These are phyloP conservation scores for Scutellaria minor DNA, from an alignment of 257 asterid species.

Conservation along the genomic window DNA sequence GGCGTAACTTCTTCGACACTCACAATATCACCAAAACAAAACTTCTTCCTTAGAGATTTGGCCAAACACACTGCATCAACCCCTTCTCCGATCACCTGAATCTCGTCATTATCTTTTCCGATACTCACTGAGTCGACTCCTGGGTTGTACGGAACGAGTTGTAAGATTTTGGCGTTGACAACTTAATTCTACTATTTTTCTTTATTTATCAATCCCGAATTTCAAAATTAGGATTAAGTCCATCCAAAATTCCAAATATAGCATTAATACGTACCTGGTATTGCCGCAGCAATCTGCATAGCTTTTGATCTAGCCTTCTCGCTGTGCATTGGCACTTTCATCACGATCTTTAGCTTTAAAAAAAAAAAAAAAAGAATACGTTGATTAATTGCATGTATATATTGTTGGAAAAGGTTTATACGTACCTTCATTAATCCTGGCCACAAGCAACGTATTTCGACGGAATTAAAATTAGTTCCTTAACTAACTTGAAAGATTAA, in stretches of 20 bases:
- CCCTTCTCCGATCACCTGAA: conserved; percentile 49
- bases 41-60: conserved; percentile 41
- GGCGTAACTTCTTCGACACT: conserved; percentile 32
- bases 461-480: too few species aligned
- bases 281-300: conserved; percentile 33
- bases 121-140: conserved; percentile 42
- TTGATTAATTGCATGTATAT: too few species aligned
- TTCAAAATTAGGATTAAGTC: too few species aligned
- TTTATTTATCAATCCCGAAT: too few species aligned
- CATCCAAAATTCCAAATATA: too few species aligned
- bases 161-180: too few species aligned
- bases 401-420: too few species aligned
- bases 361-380: too few species aligned
- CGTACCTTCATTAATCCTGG: too few species aligned
- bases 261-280: conserved; percentile 6
- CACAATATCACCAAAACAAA: conserved; percentile 35
- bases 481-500: too few species aligned
- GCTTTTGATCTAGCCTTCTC: conserved; percentile 36
- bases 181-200: too few species aligned
- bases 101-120: conserved; percentile 23
- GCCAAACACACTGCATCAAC: conserved; percentile 45
- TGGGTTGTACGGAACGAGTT: neutral
- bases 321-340: conserved; percentile 29
- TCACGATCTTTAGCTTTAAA: conserved; percentile 36
- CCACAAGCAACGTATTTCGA: too few species aligned